These are phyloP conservation scores for Pterocarpus macrocarpus DNA, from an alignment of 306 rosid species.

Conservation along the genomic window DNA sequence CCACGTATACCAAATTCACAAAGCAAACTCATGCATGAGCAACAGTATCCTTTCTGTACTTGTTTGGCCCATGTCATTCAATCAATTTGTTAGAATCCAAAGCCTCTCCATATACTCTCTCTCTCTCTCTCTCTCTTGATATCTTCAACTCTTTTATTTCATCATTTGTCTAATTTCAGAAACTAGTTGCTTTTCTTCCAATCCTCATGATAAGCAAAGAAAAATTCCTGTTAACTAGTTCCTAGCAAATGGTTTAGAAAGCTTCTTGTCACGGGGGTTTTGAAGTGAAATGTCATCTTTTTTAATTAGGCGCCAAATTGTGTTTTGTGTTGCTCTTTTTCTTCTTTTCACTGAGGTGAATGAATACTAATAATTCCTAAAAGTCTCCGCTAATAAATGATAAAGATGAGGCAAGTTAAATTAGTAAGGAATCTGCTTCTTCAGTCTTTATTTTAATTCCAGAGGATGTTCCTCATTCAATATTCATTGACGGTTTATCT, in stretches of 20 bases:
- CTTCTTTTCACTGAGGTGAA: neutral
- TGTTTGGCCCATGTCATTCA: slow-evolving; percentile 53
- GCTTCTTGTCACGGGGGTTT: slow-evolving; percentile 6
- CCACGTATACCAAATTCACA: slow-evolving; percentile 41
- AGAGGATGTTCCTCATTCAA: slow-evolving; percentile 46
- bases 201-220: neutral
- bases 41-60: slow-evolving; percentile 33
- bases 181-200: neutral
- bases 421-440: neutral
- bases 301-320: neutral
- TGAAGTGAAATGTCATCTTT: slow-evolving; percentile 26
- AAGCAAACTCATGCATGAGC: slow-evolving; percentile 40
- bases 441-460: slow-evolving; percentile 29
- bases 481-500: slow-evolving; percentile 43
- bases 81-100: slow-evolving; percentile 50
- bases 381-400: neutral
- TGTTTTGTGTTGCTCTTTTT: neutral
- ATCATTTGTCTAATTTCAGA: slow-evolving; percentile 22
- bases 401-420: neutral
- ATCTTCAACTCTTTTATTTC: slow-evolving; percentile 12
- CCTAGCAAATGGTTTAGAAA: neutral
- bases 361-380: neutral
- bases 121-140: neutral
- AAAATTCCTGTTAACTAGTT: slow-evolving; percentile 1
- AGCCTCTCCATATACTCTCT: neutral